Percentiles rank a stretch among this genome's conserved stretches.
These are phyloP conservation scores for Amphichorda felina DNA, from an alignment of 2,329 filamentous ascomycete species.

Conservation along the genomic window DNA sequence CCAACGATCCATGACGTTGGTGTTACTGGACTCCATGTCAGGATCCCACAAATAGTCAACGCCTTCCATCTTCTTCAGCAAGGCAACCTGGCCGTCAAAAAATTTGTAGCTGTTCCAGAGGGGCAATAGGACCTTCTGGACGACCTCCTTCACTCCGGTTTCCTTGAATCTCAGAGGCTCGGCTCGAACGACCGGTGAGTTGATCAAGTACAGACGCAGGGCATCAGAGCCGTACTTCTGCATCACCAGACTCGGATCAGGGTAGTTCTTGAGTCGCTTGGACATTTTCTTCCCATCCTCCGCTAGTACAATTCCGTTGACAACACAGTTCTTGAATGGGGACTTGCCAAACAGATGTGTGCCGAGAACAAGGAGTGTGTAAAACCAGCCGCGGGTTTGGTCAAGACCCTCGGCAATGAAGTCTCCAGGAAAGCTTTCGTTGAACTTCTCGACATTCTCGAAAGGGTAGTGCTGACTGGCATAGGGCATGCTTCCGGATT, in stretches of 20 bases:
- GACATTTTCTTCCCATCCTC: constrained; percentile 99
- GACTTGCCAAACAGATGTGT: constrained; percentile 76
- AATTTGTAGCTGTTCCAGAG: constrained; percentile 97
- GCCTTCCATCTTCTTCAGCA: constrained; percentile 76
- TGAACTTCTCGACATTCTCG: constrained; percentile 71
- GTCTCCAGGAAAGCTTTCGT: constrained; percentile 75
- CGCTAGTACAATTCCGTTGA: constrained; percentile 87
- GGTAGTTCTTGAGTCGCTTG: constrained; percentile 92
- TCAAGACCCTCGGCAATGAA: constrained; percentile 92
- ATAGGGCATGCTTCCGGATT: constrained; percentile 93
- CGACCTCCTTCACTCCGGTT: constrained; percentile 83
- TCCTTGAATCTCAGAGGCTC: constrained; percentile 90
- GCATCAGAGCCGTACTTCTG: constrained; percentile 84
- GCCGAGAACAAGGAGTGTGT: constrained; percentile 79
- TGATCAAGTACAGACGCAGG: constrained; percentile 89
- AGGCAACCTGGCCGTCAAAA: constrained; percentile 76
- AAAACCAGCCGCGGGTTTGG: constrained; percentile 95
- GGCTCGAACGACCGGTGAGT: constrained; percentile 86
- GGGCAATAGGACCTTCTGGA: constrained; percentile 80
- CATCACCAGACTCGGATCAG: constrained; percentile 75
- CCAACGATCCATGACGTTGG: constrained; percentile 94
- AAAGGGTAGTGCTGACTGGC: constrained; percentile 87
- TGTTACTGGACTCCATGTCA: constrained; percentile 60
- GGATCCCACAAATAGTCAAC: constrained; percentile 73
- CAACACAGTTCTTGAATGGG: constrained; percentile 92